These are phyloP conservation scores for Aspergillus intermedius DNA, from an alignment of 2,329 filamentous ascomycete species.

Conservation along the genomic window DNA sequence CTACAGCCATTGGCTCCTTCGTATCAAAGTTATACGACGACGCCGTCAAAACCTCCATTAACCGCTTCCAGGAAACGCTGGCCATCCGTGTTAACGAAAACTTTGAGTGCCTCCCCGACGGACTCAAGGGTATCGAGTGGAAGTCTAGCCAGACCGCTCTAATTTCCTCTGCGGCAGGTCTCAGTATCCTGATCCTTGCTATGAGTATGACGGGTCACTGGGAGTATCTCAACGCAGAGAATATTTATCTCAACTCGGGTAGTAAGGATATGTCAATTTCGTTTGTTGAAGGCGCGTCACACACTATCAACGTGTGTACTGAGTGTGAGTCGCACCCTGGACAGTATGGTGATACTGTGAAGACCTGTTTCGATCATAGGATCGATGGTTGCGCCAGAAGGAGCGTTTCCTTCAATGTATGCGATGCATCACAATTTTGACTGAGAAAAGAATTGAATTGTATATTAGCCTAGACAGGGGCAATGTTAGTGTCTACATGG, in stretches of 20 bases:
- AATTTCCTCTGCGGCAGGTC: constrained; percentile 6
- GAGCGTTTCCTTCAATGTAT: constrained; percentile 5
- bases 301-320: constrained; percentile 14
- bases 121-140: constrained; percentile 11
- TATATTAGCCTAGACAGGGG: no score
- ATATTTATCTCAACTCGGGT: constrained; percentile 9
- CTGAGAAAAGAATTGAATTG: no score
- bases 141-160: constrained; percentile 13
- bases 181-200: constrained; percentile 11
- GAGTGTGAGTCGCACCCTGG: constrained; percentile 16
- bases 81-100: constrained; percentile 2
- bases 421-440: neutral
- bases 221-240: constrained; percentile 16
- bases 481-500: no score
- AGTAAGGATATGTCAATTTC: constrained; percentile 13
- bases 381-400: constrained; percentile 9
- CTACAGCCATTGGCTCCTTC: neutral
- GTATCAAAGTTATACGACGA: neutral
- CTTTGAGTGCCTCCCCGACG: constrained; percentile 1
- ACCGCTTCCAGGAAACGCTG: constrained; percentile 3
- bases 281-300: constrained; percentile 15
- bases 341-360: constrained; percentile 13
- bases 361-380: constrained; percentile 13
- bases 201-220: constrained; percentile 16
- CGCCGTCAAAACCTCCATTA: constrained; percentile 2